These are phyloP conservation scores for Clarireedia sp. DNA, from an alignment of 2,329 filamentous ascomycete species.

Conservation along the genomic window DNA sequence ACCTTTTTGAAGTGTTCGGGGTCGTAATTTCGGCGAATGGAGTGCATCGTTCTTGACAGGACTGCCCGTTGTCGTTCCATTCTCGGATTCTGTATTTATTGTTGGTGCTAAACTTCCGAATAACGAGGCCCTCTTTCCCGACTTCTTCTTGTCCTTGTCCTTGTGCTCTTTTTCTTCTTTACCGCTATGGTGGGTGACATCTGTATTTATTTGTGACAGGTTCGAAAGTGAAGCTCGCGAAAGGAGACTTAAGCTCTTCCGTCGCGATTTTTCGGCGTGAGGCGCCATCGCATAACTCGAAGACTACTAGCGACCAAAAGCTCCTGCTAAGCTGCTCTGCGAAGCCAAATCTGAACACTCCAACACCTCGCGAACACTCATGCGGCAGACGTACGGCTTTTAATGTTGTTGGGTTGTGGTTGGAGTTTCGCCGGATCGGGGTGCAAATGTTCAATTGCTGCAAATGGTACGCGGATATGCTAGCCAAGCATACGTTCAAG, in stretches of 20 bases:
- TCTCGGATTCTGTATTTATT: slow-evolving; percentile 11
- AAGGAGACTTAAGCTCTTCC: slow-evolving; percentile 27
- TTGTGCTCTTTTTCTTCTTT: slow-evolving; percentile 19
- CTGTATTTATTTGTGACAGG: slow-evolving; percentile 24
- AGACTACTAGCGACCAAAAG: not conserved
- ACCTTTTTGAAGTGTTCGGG: slow-evolving; percentile 26
- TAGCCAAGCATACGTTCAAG: slow-evolving; percentile 3
- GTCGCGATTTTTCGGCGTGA: slow-evolving; percentile 16
- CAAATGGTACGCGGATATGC: not conserved
- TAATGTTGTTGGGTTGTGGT: not conserved
- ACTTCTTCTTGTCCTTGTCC: slow-evolving; percentile 25
- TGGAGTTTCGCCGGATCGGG: slow-evolving; percentile 6
- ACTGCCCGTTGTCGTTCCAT: slow-evolving; percentile 16
- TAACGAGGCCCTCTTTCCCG: slow-evolving; percentile 23
- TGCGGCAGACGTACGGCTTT: slow-evolving; percentile 7
- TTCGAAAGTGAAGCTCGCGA: slow-evolving; percentile 17
- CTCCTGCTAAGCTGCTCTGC: slow-evolving; percentile 7
- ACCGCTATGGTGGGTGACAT: slow-evolving; percentile 13
- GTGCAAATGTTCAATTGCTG: not conserved
- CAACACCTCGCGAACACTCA: not conserved
- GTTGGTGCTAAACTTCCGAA: slow-evolving; percentile 19
- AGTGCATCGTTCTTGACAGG: slow-evolving; percentile 16
- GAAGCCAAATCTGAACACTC: slow-evolving; percentile 4
- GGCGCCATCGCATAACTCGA: slow-evolving; percentile 24
- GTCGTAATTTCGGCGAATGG: slow-evolving; percentile 22